phyloP scores from a whole-genome alignment of 768 basidiomycete genomes.

The Rhizopogon roseolus region DNA sequence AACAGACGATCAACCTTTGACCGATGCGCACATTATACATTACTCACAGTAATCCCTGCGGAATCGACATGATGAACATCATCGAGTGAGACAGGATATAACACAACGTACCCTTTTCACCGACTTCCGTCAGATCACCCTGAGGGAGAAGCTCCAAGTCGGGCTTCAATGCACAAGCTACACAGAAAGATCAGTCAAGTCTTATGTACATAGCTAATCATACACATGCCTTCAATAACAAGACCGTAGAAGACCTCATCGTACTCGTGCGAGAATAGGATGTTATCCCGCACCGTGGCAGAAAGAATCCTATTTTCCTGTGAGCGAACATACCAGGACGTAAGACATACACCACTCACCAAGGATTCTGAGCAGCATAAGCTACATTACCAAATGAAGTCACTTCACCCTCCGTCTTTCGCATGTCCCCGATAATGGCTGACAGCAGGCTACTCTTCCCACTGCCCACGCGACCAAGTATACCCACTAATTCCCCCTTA shows the following conservation, averaged over 20 bases:
- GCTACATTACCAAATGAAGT: conserved; percentile 65
- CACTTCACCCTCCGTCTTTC: conserved; percentile 67
- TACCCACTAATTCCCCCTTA: conserved; percentile 81
- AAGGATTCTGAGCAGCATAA: conserved; percentile 86
- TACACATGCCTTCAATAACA: conserved; percentile 64
- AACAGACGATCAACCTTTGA: conserved; percentile 10
- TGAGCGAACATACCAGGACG: not conserved
- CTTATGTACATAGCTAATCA: not conserved
- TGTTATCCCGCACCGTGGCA: conserved; percentile 84
- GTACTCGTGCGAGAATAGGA: conserved; percentile 85
- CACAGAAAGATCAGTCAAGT: not conserved
- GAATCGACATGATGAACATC: not conserved
- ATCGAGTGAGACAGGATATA: not conserved
- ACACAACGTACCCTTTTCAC: conserved; percentile 62
- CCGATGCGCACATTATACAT: not conserved
- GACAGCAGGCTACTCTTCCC: conserved; percentile 85
- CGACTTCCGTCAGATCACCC: conserved; percentile 83
- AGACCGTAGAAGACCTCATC: conserved; percentile 81
- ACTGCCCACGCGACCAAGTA: conserved; percentile 86
- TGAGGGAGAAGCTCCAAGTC: conserved; percentile 77
- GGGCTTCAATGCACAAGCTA: conserved; percentile 79
- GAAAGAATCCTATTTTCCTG: conserved; percentile 66
- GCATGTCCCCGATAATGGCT: conserved; percentile 88
- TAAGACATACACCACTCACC: conserved; percentile 37
- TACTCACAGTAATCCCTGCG: conserved; percentile 53